Evolutionary conservation across 495 filamentous ascomycete genomes (phyloP).

Genomic region (Hyaloscypha bicolor): DNA sequence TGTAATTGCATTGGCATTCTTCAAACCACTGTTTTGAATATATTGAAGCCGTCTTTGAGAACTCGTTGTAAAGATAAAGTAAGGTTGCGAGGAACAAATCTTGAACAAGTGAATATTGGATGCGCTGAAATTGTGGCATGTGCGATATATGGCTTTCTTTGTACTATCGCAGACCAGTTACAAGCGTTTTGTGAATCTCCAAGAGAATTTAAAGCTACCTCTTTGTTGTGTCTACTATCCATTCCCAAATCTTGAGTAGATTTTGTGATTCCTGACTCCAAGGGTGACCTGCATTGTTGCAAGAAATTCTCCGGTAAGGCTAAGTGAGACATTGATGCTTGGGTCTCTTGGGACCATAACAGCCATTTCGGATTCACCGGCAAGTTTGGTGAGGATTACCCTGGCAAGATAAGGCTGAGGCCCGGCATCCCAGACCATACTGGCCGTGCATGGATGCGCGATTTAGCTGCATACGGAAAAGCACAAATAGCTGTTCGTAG

Average conservation of each 20-base stretch:
- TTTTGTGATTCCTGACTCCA: background rate
- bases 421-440: background rate
- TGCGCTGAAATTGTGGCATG: no score
- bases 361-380: background rate
- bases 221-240: background rate
- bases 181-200: no score
- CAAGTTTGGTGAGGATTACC: background rate
- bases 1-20: background rate
- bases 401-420: background rate
- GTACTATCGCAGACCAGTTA: no score
- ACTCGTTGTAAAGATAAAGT: background rate
- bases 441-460: background rate
- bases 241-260: background rate
- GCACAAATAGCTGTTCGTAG: background rate
- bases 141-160: no score
- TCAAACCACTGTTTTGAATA: background rate
- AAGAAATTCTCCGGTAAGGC: conserved; percentile 5
- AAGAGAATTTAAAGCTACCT: no score
- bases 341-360: no score
- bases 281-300: background rate
- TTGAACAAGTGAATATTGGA: background rate
- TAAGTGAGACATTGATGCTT: background rate
- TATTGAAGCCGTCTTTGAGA: background rate
- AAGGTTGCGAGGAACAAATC: background rate
- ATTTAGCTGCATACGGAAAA: background rate